These are phyloP conservation scores for Globisporangium rhizosaccharum DNA, from an alignment of 352 stramenopile genomes.

Conservation along the genomic window DNA sequence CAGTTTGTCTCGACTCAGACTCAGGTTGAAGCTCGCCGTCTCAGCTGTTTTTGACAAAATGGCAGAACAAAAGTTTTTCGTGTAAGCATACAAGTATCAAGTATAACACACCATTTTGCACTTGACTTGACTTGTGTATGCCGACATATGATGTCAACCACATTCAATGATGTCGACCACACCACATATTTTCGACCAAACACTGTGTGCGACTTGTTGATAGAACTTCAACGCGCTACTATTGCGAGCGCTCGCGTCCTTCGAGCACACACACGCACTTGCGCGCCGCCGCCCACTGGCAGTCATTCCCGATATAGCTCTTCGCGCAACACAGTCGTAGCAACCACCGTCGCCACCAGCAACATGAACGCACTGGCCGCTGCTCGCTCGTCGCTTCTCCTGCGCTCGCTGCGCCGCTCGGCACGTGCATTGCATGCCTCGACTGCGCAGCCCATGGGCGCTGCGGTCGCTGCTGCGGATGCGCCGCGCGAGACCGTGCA, in stretches of 20 bases:
- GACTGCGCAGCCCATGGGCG: constrained; percentile 4
- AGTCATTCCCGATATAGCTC: constrained; percentile 3
- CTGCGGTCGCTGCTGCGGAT: constrained; percentile 3
- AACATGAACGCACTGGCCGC: constrained; percentile 5
- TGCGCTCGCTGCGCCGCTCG: constrained; percentile 5
- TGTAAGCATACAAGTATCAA: neutral
- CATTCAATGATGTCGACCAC: too few relatives aligned
- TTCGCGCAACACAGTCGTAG: neutral
- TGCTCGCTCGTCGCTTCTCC: constrained; percentile 6
- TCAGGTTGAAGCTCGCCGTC: neutral
- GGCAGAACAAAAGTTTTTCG: too few relatives aligned
- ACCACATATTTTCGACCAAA: too few relatives aligned
- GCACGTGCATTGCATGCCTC: constrained; percentile 6
- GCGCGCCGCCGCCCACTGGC: too few relatives aligned
- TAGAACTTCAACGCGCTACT: neutral
- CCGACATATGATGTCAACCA: too few relatives aligned
- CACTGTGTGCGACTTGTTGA: too few relatives aligned
- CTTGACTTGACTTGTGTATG: too few relatives aligned
- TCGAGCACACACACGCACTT: neutral
- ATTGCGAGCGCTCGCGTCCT: neutral
- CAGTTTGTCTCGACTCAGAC: neutral
- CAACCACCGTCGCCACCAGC: neutral
- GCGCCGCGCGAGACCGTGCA: constrained; percentile 48
- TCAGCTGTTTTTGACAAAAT: neutral
- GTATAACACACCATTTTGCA: too few relatives aligned